Evolutionary conservation across 805 yeast species (phyloP).

Genomic region (Candida palmyrensis): DNA sequence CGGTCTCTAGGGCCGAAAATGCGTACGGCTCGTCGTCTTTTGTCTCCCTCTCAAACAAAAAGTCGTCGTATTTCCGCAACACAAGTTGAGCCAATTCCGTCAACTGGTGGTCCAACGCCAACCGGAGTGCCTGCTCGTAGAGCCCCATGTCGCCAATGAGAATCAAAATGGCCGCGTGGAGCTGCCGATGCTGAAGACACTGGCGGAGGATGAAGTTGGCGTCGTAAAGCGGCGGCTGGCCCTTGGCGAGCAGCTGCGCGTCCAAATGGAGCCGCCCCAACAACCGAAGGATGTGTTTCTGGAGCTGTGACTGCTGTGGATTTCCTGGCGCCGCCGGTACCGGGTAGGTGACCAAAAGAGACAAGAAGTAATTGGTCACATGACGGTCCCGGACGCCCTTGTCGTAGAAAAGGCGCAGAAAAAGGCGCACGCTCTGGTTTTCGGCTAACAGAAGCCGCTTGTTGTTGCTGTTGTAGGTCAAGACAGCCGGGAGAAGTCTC

Average conservation of each 20-base stretch:
- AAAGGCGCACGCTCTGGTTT: slow-evolving; percentile 64
- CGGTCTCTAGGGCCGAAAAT: slow-evolving; percentile 50
- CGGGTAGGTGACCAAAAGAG: slow-evolving; percentile 53
- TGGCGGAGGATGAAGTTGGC: slow-evolving; percentile 70
- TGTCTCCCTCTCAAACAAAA: slow-evolving; percentile 7
- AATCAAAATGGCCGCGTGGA: slow-evolving; percentile 67
- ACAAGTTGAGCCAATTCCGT: slow-evolving; percentile 47
- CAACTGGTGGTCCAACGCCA: slow-evolving; percentile 62
- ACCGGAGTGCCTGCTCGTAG: slow-evolving; percentile 73
- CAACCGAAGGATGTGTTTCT: slow-evolving; percentile 27
- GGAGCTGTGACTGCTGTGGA: slow-evolving; percentile 3
- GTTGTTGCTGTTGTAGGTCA: slow-evolving; percentile 56
- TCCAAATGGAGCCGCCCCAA: slow-evolving; percentile 13
- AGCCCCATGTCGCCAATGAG: slow-evolving; percentile 58
- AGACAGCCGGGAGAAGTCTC: slow-evolving; percentile 68
- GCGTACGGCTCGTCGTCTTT: slow-evolving; percentile 25
- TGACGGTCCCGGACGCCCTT: slow-evolving; percentile 37
- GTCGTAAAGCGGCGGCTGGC: slow-evolving; percentile 42
- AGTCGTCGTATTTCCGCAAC: slow-evolving; percentile 27
- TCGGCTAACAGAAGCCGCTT: slow-evolving; percentile 32
- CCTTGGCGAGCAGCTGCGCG: not conserved
- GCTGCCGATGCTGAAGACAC: slow-evolving; percentile 55
- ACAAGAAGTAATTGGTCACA: slow-evolving; percentile 66
- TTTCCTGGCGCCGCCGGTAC: no score
- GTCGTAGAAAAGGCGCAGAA: slow-evolving; percentile 44